Evolutionary conservation across 176 grass and related monocot genomes (phyloP), one percentile per base, ranked within the genome.

Genomic region (Musa beccarii): DNA sequence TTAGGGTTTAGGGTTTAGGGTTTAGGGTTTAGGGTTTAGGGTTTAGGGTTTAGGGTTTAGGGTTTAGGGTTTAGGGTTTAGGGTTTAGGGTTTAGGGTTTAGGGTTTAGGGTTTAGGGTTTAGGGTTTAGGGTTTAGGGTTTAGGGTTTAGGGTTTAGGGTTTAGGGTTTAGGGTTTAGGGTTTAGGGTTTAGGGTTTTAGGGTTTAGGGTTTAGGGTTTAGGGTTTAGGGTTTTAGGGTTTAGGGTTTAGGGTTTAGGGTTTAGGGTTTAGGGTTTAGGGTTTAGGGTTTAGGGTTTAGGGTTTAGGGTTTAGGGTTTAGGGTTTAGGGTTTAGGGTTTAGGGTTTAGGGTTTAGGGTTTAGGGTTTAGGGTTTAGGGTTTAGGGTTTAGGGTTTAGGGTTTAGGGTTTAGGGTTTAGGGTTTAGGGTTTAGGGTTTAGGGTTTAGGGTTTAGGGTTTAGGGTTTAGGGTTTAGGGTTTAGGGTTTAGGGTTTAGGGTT

Each of bases 381-480:
- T 66, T 66, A 66, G 63, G 63, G 63, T 66, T 66, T 66, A 66
- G 63, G 63, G 63, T 66, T 66, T 66, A 66, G 63, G 63, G 63
- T 66, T 66, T 26, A 66, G 63, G 63, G 63, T 66, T 66, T 66
- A 66, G 63, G 63, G 63, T 66, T 66, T 66, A 66, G 63, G 63
- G 63, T 66, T 66, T 66, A 66, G 63, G 63, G 63, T 66, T 66
- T 66, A 66, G 63, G 63, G 63, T 66, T 66, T 66, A 66, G 63
- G 63, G 63, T 66, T 66, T 26, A 26, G 25, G 72, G 72, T 26
- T 75, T 75, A 7, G n/a, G 72, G 52, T 55, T 75, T 59, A 19
- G 51, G 50, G 72, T 75, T 75, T 75, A 75, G 73, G 73, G 72
- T 55, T 75, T 75, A 57, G 0, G 72, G 72, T 59, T 66, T 22